Evolutionary conservation across 495 filamentous ascomycete species (phyloP), one percentile per base, ranked within the genome.

Genomic region (Tetracladium marchalianum): DNA sequence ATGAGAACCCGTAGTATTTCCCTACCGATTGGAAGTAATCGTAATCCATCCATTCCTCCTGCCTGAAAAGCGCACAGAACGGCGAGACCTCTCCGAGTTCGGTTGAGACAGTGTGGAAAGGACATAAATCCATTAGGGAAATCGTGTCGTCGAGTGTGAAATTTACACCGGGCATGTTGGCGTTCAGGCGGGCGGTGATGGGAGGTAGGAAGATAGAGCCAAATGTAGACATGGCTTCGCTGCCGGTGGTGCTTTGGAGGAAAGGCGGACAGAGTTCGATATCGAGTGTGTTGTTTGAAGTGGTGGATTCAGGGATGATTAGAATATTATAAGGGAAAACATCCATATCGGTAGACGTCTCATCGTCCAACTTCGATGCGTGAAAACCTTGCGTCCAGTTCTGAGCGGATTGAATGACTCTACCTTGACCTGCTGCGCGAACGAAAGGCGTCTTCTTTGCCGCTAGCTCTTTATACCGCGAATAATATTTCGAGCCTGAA

Each of bases 101-200:
- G 11, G 63, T 57, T 8, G 83, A 76, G 6, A 93, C 76, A 0
- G 85, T 88, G 47, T 81, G 72, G 59, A 87, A 95, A 0, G 87
- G 76, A 58, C 88, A 95, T 33, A 95, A 65, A 56, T 93, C 88
- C 85, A 95, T 90, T 12, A 95, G 60, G 22, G 67, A 67, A 52
- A 85, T 68, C 6, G 78, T 72, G 10, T 88, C 75, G n/a, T 61
- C 35, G 7, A 61, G 49, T 0, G 73, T 68, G 18, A 94, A 62
- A 16, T 76, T 75, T 0, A 75, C 73, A 2, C 79, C 77, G 0
- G 73, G 70, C 1, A 95, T 68, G 35, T 76, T 64, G 10, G 55
- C 39, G 53, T 85, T 82, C 31, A 93, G 59, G 8, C 85, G 75
- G 1, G 65, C 53, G 1, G 67, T 69, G 43, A 93, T 83, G 3